Percentiles rank a stretch among this genome's conserved stretches.
These are phyloP conservation scores for Moesziomyces parantarcticus DNA, from an alignment of 1,284 basidiomycete genomes.

Conservation along the genomic window DNA sequence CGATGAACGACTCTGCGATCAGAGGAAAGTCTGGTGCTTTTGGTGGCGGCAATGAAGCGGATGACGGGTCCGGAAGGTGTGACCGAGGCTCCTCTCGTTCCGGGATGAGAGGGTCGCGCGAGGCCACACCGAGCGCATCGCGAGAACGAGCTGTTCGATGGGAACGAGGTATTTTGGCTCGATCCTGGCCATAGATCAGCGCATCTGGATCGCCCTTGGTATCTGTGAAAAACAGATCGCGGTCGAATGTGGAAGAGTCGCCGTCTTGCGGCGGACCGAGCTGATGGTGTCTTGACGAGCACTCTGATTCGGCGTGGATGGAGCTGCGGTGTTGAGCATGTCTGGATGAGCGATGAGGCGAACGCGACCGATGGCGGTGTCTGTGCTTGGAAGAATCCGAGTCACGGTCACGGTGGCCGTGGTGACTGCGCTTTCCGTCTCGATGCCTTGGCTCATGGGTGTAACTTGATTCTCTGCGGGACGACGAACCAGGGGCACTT, in stretches of 20 bases:
- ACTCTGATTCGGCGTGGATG: background rate
- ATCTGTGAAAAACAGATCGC: constrained; percentile 24
- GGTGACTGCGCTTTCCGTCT: background rate
- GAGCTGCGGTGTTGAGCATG: background rate
- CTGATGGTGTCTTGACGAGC: background rate
- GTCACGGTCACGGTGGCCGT: background rate
- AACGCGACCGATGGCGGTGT: constrained; percentile 3
- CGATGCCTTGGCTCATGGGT: background rate
- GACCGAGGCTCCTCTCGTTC: too few species aligned
- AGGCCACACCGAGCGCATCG: background rate
- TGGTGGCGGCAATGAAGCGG: too few species aligned
- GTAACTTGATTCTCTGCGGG: too few species aligned
- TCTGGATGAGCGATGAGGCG: background rate
- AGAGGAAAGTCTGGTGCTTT: too few species aligned
- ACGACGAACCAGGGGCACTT: too few species aligned
- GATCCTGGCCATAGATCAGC: constrained; percentile 18
- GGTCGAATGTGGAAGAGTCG: constrained; percentile 6
- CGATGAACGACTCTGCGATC: too few species aligned
- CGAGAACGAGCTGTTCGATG: constrained; percentile 3
- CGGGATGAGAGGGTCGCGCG: too few species aligned
- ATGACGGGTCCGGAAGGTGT: too few species aligned
- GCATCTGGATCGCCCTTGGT: constrained; percentile 21
- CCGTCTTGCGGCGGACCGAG: too few species aligned
- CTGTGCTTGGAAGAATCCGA: too few species aligned
- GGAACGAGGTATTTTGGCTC: constrained; percentile 12